Evolutionary conservation across 2,329 filamentous ascomycete genomes (phyloP).

Genomic region (Penicillium corylophilum): DNA sequence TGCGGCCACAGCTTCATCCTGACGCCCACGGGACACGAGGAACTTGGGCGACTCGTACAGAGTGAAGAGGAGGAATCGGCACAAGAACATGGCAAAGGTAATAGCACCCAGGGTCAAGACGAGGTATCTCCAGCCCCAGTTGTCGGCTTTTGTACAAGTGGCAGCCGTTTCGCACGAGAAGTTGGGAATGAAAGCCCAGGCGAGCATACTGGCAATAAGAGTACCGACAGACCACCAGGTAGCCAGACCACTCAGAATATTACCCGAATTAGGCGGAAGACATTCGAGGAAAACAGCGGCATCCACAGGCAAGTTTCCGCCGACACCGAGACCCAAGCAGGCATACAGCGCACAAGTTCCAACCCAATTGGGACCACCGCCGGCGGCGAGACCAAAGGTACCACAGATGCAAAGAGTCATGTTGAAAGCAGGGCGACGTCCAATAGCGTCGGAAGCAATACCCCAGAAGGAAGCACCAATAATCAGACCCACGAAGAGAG

Average conservation of each 20-base stretch:
- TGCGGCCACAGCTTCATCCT: constrained; percentile 75
- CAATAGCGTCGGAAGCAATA: constrained; percentile 71
- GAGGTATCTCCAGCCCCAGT: constrained; percentile 71
- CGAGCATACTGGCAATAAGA: constrained; percentile 62
- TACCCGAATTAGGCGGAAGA: constrained; percentile 70
- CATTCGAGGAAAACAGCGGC: constrained; percentile 71
- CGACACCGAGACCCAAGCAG: constrained; percentile 66
- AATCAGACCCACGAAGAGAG: constrained; percentile 72
- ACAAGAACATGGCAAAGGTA: constrained; percentile 71
- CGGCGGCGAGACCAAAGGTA: constrained; percentile 69
- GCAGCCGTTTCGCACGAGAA: constrained; percentile 51
- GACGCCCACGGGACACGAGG: constrained; percentile 71
- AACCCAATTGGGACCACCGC: constrained; percentile 67
- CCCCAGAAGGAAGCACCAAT: constrained; percentile 79
- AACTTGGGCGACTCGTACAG: constrained; percentile 84
- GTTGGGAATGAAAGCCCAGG: constrained; percentile 72
- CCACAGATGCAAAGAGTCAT: constrained; percentile 71
- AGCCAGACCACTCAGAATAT: constrained; percentile 74
- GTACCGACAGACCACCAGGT: constrained; percentile 87
- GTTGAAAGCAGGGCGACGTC: constrained; percentile 77
- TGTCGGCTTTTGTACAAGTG: constrained; percentile 49
- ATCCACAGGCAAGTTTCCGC: constrained; percentile 63
- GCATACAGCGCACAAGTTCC: constrained; percentile 59
- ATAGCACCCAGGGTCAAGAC: constrained; percentile 66
- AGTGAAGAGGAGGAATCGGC: constrained; percentile 73